phyloP scores from a whole-genome alignment of 495 filamentous ascomycete species.

The Aspergillus indologenus region DNA sequence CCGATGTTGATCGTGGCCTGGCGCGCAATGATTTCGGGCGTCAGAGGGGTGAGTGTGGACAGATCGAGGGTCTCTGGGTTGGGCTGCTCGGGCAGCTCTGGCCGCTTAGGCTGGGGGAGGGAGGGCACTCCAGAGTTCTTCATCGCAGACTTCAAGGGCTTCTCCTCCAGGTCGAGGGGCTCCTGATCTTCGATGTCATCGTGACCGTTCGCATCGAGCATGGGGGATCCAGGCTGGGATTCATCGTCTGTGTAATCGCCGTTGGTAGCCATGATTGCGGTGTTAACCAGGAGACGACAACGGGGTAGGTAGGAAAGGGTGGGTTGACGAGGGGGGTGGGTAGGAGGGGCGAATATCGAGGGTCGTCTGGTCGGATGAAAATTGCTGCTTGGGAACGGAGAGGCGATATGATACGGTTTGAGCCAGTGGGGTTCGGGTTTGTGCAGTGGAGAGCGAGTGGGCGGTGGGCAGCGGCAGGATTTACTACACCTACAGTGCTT shows the following conservation, averaged over 20 bases:
- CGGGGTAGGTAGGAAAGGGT: conserved; percentile 11
- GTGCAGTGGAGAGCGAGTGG: conserved; percentile 47
- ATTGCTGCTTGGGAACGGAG: conserved; percentile 34
- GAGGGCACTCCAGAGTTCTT: conserved; percentile 54
- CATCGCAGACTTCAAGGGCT: conserved; percentile 62
- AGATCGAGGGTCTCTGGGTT: conserved; percentile 83
- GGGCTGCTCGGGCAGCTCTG: conserved; percentile 81
- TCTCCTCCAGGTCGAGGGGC: conserved; percentile 47
- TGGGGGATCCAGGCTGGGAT: conserved; percentile 57
- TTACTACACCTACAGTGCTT: no score
- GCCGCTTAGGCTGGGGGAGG: conserved; percentile 46
- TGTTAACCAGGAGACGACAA: conserved; percentile 21
- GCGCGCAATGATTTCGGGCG: conserved; percentile 92
- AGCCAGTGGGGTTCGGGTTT: conserved; percentile 31
- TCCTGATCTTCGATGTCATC: conserved; percentile 53
- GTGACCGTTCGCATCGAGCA: conserved; percentile 52
- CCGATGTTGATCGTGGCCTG: conserved; percentile 99
- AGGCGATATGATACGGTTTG: conserved; percentile 40
- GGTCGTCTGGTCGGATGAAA: conserved; percentile 30
- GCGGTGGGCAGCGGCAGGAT: conserved; percentile 31
- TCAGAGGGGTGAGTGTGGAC: conserved; percentile 71
- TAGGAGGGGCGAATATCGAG: conserved; percentile 13
- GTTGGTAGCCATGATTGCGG: conserved; percentile 60
- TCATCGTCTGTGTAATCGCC: conserved; percentile 62
- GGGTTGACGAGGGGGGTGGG: conserved; percentile 12